These are phyloP conservation scores for Filobasidium uniguttulatum DNA, from an alignment of 1,284 basidiomycete species.

Conservation along the genomic window DNA sequence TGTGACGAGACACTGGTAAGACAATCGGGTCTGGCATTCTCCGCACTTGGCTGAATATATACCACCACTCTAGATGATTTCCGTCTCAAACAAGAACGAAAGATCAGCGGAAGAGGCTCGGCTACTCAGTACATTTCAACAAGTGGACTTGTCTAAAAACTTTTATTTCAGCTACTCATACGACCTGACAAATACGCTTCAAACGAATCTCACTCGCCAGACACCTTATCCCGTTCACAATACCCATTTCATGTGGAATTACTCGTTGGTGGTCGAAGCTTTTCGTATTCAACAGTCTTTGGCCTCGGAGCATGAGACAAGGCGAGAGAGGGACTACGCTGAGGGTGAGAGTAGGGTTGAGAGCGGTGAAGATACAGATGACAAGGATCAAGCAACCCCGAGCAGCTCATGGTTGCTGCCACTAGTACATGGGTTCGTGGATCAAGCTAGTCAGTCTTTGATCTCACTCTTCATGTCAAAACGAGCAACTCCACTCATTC, in stretches of 20 bases:
- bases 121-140: slow-evolving; percentile 82
- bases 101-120: slow-evolving; percentile 66
- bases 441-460: slow-evolving; percentile 76
- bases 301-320: slow-evolving; percentile 5
- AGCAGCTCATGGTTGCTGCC: slow-evolving; percentile 78
- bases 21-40: neutral
- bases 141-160: slow-evolving; percentile 95
- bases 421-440: slow-evolving; percentile 79
- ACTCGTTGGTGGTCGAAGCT: slow-evolving; percentile 62
- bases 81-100: slow-evolving; percentile 41
- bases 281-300: slow-evolving; percentile 31
- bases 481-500: neutral
- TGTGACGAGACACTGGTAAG: slow-evolving; percentile 78
- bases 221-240: slow-evolving; percentile 45
- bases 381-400: too few species aligned
- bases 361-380: too few species aligned
- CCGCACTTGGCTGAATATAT: neutral
- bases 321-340: slow-evolving; percentile 14
- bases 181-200: slow-evolving; percentile 87
- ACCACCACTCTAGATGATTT: slow-evolving; percentile 22
- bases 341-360: slow-evolving; percentile 37
- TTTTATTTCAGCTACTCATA: slow-evolving; percentile 99
- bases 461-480: neutral
- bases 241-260: slow-evolving; percentile 93
- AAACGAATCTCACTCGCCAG: slow-evolving; percentile 70